Conservation (phyloP, 352 stramenopile genomes). For the Thraustotheca clavata region DNA sequence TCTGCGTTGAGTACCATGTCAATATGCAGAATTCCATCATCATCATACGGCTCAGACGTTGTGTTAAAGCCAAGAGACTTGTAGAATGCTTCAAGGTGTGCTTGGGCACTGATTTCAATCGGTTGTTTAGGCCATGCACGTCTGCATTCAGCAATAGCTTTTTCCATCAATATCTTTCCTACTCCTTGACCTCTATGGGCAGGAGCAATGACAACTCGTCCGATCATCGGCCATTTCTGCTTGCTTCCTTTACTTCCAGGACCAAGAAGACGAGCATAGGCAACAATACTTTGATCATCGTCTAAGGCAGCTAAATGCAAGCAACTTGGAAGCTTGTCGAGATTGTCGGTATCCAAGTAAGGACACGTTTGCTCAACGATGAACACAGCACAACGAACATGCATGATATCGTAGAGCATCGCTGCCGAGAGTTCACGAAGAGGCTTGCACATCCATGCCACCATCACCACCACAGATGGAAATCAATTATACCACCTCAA, state of each 20-base stretch:
- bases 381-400: slow-evolving; percentile 9
- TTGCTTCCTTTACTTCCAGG: background rate
- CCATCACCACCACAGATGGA: background rate
- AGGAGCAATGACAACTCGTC: slow-evolving; percentile 1
- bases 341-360: slow-evolving; percentile 4
- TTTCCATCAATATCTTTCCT: background rate
- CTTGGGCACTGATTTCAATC: slow-evolving; percentile 21
- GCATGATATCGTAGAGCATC: slow-evolving; percentile 1
- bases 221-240: slow-evolving; percentile 14
- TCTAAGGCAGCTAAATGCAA: background rate
- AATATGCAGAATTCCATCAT: slow-evolving; percentile 17
- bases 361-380: slow-evolving; percentile 14
- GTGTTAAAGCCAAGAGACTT: slow-evolving; percentile 5
- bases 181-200: background rate
- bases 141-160: slow-evolving; percentile 6
- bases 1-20: slow-evolving; percentile 8
- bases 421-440: background rate
- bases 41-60: slow-evolving; percentile 6
- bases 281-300: background rate
- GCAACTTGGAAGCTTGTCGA: slow-evolving; percentile 1
- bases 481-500: background rate
- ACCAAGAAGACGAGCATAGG: slow-evolving; percentile 5
- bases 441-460: slow-evolving; percentile 1
- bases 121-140: background rate
- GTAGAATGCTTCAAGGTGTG: slow-evolving; percentile 6